Base-by-base conservation (phyloP, 805 yeast species). In the Millerago galiae region DNA sequence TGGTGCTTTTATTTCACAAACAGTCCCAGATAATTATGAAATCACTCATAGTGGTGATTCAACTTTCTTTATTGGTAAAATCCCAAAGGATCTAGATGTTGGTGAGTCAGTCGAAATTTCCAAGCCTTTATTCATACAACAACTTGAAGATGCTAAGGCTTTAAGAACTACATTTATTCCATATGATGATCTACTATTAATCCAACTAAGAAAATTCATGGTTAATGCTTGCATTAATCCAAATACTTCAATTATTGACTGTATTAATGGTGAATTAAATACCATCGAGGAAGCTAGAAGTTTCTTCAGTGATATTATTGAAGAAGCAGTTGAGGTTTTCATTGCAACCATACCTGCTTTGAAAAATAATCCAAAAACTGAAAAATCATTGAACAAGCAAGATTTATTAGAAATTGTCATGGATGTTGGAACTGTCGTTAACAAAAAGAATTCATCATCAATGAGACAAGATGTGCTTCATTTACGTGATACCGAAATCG, bases 201-300 rank as follows among this genome's bases (percentile, higher is more conserved):
- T 79, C 2, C 95, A 87, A 61, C 66, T 81, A 50, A 82, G 80
- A 52, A 93, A 91, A 60, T 73, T 91, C 44, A 68, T 83, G 35
- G 80, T 84, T 16, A 93, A 93, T 56, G 74, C 86, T 1, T 85
- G 93, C 55, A 80, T 91, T 50, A 91, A 93, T 55, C 84, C 96
- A 0, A 65, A 83, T 25, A 84, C 96, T 0, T 83, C 96, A 0
- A 65, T 88, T 17, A 62, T 85, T 21, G 83, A 86, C 59, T 83
- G 93, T 56, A 57, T 71, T 31, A 93, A 93, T 55, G 95, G 95
- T 28, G 86, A 83, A 40, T 63, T 91, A 2, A 86, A 76, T 48
- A 60, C 70, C 2, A 54, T 74, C 13, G 64, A 60, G 2, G 70
- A 74, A 8, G 62, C 82, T 43, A 50, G 50, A 17, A 50, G 48